These are phyloP conservation scores for Jamesozyma rosinii DNA, from an alignment of 805 yeast genomes.

Conservation along the genomic window DNA sequence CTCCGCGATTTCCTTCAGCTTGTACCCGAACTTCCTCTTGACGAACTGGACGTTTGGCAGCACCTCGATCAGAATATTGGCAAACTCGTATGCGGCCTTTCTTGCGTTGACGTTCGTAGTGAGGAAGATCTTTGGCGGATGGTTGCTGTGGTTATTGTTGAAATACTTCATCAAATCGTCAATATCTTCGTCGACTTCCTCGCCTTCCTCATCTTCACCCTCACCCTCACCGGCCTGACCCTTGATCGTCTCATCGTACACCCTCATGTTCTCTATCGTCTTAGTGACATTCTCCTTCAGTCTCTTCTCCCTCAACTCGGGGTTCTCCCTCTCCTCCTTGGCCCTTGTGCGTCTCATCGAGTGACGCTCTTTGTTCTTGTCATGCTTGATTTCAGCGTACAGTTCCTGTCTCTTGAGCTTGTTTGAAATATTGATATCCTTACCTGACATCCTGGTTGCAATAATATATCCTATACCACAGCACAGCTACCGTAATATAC, in stretches of 20 bases:
- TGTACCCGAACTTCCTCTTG: slow-evolving; percentile 75
- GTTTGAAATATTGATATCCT: slow-evolving; percentile 50
- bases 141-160: slow-evolving; percentile 49
- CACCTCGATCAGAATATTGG: slow-evolving; percentile 74
- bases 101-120: slow-evolving; percentile 85
- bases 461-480: background rate
- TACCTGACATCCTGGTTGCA: slow-evolving; percentile 24
- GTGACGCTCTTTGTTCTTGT: slow-evolving; percentile 68
- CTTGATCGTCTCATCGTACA: slow-evolving; percentile 73
- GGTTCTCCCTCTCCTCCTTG: slow-evolving; percentile 77
- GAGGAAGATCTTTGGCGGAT: slow-evolving; percentile 76
- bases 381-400: slow-evolving; percentile 63
- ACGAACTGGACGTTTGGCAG: slow-evolving; percentile 81
- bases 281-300: slow-evolving; percentile 67
- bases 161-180: slow-evolving; percentile 27
- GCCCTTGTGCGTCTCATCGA: slow-evolving; percentile 71
- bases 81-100: slow-evolving; percentile 81
- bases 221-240: slow-evolving; percentile 21
- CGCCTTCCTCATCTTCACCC: slow-evolving; percentile 17
- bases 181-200: slow-evolving; percentile 9
- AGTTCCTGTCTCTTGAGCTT: slow-evolving; percentile 74
- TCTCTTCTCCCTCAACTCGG: slow-evolving; percentile 73
- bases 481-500: background rate
- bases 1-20: slow-evolving; percentile 78
- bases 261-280: slow-evolving; percentile 77